phyloP scores from a whole-genome alignment of 495 filamentous ascomycete species.

The Bryoglossum gracile region DNA sequence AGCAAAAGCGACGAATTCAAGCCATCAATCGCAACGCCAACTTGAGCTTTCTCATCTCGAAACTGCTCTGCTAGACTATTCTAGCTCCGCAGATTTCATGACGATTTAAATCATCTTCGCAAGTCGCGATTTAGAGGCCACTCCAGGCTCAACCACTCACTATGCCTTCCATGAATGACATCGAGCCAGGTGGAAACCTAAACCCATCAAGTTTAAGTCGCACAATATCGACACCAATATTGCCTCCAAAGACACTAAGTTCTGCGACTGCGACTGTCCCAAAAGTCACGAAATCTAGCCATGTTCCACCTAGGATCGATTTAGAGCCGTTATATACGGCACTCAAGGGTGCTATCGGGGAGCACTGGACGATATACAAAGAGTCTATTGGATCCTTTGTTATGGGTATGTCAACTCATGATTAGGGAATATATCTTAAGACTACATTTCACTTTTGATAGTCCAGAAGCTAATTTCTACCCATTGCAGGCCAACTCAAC shows the following conservation, averaged over 20 bases:
- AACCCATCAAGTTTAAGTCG: constrained; percentile 75
- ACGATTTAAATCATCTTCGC: constrained; percentile 10
- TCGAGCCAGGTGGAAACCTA: too few species aligned
- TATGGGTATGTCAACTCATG: constrained; percentile 54
- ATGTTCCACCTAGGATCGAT: constrained; percentile 71
- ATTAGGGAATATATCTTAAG: neutral
- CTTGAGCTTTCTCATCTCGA: constrained; percentile 15
- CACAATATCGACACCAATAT: constrained; percentile 48
- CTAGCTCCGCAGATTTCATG: constrained; percentile 16
- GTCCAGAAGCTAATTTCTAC: constrained; percentile 19
- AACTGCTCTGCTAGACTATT: constrained; percentile 10
- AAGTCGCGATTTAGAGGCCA: constrained; percentile 19
- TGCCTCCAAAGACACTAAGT: constrained; percentile 54
- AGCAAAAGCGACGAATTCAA: constrained; percentile 4
- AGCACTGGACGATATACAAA: constrained; percentile 87
- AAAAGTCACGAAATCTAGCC: constrained; percentile 58
- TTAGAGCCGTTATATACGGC: constrained; percentile 83
- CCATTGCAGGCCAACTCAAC: constrained; percentile 21
- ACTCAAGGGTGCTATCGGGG: constrained; percentile 72
- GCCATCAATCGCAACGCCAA: constrained; percentile 16
- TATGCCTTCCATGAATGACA: constrained; percentile 83
- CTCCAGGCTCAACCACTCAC: constrained; percentile 17
- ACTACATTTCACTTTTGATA: constrained; percentile 11
- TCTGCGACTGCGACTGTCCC: constrained; percentile 47
- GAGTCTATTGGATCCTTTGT: constrained; percentile 72